Conservation (phyloP, 805 yeast genomes). For the Hanseniaspora guilliermondii region DNA sequence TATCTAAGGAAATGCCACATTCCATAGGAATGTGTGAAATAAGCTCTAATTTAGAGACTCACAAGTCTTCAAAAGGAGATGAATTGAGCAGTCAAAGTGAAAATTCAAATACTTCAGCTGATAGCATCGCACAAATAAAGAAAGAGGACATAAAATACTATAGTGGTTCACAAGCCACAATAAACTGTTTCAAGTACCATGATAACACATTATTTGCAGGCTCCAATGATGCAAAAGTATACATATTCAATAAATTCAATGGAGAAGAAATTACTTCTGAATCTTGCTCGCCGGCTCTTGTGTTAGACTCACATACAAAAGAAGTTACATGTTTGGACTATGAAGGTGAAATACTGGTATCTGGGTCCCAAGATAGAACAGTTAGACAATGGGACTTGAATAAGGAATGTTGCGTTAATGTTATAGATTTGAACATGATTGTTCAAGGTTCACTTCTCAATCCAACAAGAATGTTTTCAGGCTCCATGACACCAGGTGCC, state of each 20-base stretch:
- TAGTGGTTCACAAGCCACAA: conserved; percentile 30
- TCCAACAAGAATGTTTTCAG: not conserved
- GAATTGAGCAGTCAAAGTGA: conserved; percentile 16
- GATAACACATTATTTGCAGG: conserved; percentile 39
- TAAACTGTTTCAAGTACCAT: conserved; percentile 48
- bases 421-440: conserved; percentile 45
- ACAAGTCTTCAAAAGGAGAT: not conserved
- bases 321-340: conserved; percentile 52
- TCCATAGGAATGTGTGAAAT: not conserved
- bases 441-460: conserved; percentile 11
- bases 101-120: not conserved
- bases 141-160: not conserved
- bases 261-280: conserved; percentile 8
- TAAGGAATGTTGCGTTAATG: conserved; percentile 55
- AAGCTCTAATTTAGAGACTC: not conserved
- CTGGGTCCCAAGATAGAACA: conserved; percentile 62
- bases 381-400: conserved; percentile 64
- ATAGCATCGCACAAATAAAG: not conserved
- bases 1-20: not conserved
- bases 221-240: conserved; percentile 49
- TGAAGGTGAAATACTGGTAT: conserved; percentile 41
- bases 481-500: conserved; percentile 3
- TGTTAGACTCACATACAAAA: conserved; percentile 54
- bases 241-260: conserved; percentile 41
- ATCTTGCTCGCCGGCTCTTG: conserved; percentile 13